phyloP scores from a whole-genome alignment of 345 rosid species.

The Hibiscus mutabilis region DNA sequence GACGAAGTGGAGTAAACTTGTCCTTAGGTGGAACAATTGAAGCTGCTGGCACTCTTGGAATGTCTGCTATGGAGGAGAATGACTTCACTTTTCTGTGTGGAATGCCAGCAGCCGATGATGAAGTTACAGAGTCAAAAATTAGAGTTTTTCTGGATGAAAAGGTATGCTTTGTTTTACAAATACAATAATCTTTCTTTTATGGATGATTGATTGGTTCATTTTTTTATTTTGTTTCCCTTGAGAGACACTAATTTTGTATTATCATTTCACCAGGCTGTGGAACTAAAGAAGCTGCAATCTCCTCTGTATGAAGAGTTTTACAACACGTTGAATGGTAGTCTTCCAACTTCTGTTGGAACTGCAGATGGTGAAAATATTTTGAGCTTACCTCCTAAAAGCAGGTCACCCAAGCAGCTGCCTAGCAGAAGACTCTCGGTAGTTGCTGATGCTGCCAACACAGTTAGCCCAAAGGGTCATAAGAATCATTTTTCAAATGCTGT shows the following conservation, averaged over 20 bases:
- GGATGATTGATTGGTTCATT: slow-evolving; percentile 10
- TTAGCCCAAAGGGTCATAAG: slow-evolving; percentile 31
- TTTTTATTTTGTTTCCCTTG: not conserved
- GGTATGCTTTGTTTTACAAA: slow-evolving; percentile 27
- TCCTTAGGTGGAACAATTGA: slow-evolving; percentile 28
- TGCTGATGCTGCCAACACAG: slow-evolving; percentile 32
- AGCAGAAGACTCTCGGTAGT: slow-evolving; percentile 71
- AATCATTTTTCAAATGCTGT: slow-evolving; percentile 32
- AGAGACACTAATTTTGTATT: not conserved
- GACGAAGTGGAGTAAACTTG: slow-evolving; percentile 29
- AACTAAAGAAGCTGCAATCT: slow-evolving; percentile 68
- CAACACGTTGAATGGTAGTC: slow-evolving; percentile 52
- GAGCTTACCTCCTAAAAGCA: slow-evolving; percentile 74
- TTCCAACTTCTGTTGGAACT: slow-evolving; percentile 36
- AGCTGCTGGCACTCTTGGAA: slow-evolving; percentile 25
- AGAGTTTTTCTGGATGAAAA: slow-evolving; percentile 84
- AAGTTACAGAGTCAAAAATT: slow-evolving; percentile 79
- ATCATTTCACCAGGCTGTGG: slow-evolving; percentile 50
- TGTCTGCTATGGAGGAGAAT: slow-evolving; percentile 29
- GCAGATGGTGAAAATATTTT: slow-evolving; percentile 36
- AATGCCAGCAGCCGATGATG: slow-evolving; percentile 48
- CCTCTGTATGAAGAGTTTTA: slow-evolving; percentile 84
- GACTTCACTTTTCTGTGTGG: slow-evolving; percentile 45
- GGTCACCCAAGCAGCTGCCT: slow-evolving; percentile 60
- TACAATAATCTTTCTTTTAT: slow-evolving; percentile 1